Conservation (phyloP, 106 monocot species). For the Triglochin maritima region DNA sequence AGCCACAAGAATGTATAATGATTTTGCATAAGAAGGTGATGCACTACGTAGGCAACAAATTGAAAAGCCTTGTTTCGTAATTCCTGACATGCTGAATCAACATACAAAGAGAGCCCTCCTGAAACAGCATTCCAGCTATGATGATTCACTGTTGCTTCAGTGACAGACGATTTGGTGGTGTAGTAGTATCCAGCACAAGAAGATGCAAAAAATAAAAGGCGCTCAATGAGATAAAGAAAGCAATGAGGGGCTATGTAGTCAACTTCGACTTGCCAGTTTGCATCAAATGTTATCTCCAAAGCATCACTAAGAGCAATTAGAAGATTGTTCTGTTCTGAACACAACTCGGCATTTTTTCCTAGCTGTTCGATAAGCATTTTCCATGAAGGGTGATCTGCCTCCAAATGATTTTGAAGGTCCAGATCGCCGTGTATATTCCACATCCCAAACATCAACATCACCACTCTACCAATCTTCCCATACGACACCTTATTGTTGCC, state of each 20-base stretch:
- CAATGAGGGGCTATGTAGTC: conserved; percentile 36
- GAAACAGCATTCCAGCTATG: background rate
- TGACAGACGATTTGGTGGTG: conserved; percentile 19
- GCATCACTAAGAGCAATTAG: background rate
- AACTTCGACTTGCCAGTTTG: conserved; percentile 11
- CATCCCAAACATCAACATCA: conserved; percentile 25
- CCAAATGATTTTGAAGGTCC: no score
- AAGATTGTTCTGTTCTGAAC: no score
- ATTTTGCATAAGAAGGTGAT: no score
- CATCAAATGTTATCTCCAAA: conserved; percentile 7
- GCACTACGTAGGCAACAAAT: no score
- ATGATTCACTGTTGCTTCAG: conserved; percentile 6
- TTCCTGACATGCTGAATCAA: no score
- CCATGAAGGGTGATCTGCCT: no score
- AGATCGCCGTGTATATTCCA: conserved; percentile 9
- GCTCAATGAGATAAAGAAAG: conserved; percentile 30
- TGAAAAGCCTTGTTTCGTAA: no score
- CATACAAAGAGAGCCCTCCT: background rate
- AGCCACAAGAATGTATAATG: no score
- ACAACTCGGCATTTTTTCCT: no score
- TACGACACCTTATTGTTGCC: conserved; percentile 9
- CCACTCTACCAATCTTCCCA: conserved; percentile 29
- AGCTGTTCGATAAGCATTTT: no score
- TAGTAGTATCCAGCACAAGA: conserved; percentile 13
- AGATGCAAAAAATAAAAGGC: conserved; percentile 18